Evolutionary conservation across 805 yeast genomes (phyloP).

Genomic region (Wickerhamomyces hampshirensis): DNA sequence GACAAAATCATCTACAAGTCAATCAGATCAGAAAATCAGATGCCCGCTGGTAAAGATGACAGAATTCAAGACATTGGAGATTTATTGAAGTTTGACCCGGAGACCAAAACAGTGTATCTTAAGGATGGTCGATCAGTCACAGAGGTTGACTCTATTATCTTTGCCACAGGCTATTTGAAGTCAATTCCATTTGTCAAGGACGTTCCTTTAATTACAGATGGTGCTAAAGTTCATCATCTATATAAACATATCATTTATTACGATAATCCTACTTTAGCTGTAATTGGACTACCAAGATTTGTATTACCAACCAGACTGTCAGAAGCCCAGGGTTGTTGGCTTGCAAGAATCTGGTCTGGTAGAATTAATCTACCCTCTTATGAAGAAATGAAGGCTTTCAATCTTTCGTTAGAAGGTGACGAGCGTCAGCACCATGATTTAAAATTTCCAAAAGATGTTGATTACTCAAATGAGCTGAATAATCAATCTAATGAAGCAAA

Average conservation of each 20-base stretch:
- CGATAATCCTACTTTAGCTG: conserved; percentile 58
- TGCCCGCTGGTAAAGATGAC: conserved; percentile 41
- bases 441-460: conserved; percentile 52
- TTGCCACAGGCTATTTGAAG: conserved; percentile 73
- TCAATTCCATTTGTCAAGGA: conserved; percentile 55
- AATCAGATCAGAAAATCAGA: conserved; percentile 38
- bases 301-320: conserved; percentile 60
- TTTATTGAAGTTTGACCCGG: conserved; percentile 33
- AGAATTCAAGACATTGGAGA: conserved; percentile 40
- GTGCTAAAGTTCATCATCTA: conserved; percentile 43
- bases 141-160: conserved; percentile 53
- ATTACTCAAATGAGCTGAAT: conserved; percentile 46
- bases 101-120: conserved; percentile 37
- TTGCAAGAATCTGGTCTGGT: conserved; percentile 59
- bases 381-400: conserved; percentile 43
- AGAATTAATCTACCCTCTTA: conserved; percentile 45
- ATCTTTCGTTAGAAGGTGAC: conserved; percentile 40
- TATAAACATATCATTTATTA: conserved; percentile 57
- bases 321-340: conserved; percentile 59
- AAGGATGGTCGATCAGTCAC: conserved; percentile 41
- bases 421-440: conserved; percentile 48
- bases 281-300: conserved; percentile 57
- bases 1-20: conserved; percentile 43
- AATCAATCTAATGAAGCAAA: conserved; percentile 32
- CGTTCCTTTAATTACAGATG: conserved; percentile 36